Conservation (phyloP, 2,329 filamentous ascomycete species). For the Rhynchosporium agropyri region DNA sequence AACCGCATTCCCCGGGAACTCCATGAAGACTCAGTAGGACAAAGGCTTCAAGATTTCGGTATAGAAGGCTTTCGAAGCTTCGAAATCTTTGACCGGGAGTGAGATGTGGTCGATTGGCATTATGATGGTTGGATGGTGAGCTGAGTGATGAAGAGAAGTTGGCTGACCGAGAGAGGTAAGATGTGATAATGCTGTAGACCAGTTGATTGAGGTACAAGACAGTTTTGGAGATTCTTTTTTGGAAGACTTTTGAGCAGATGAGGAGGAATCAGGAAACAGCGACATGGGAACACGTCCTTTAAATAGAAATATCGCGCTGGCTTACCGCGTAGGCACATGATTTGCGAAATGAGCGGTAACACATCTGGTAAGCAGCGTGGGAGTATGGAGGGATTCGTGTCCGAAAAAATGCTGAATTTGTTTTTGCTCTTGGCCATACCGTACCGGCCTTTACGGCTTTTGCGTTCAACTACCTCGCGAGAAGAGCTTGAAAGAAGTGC, state of each 20-base stretch:
- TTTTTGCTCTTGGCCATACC: not conserved
- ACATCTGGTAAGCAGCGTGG: not conserved
- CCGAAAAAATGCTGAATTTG: not conserved
- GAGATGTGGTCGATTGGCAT: conserved; percentile 19
- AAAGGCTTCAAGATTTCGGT: conserved; percentile 1
- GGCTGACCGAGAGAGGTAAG: not conserved
- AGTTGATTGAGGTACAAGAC: not conserved
- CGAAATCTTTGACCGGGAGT: conserved; percentile 5
- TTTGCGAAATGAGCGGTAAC: conserved; percentile 2
- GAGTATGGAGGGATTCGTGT: not conserved
- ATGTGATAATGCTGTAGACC: not conserved
- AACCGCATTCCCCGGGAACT: conserved; percentile 3
- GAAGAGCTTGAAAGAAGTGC: too few relatives aligned
- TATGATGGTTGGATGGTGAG: not conserved
- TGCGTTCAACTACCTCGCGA: too few relatives aligned
- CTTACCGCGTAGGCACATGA: conserved; percentile 5
- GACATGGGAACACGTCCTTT: not conserved
- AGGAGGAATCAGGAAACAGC: too few relatives aligned
- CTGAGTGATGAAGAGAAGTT: not conserved
- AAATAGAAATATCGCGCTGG: not conserved
- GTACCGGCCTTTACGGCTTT: too few relatives aligned
- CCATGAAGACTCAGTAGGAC: conserved; percentile 4
- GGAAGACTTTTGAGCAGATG: not conserved
- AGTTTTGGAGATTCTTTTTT: not conserved
- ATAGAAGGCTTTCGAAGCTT: conserved; percentile 11